These are phyloP conservation scores for Alternaria tenuissima DNA, from an alignment of 2,329 filamentous ascomycete species.

Conservation along the genomic window DNA sequence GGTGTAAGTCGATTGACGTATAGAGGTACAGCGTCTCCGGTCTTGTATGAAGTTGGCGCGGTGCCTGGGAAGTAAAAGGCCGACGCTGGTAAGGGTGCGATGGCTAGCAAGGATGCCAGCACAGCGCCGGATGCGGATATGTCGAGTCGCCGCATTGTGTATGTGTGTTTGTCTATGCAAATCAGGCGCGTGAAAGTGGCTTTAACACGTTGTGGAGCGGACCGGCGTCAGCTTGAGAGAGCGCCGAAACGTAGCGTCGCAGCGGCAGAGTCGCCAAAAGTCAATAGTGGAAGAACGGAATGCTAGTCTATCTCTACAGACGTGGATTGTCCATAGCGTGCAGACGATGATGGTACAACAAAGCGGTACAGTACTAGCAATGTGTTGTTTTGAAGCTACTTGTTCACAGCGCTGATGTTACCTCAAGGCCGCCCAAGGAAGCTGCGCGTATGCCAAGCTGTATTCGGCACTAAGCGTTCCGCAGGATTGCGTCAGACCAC, in stretches of 20 bases:
- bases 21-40: constrained; percentile 80
- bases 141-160: constrained; percentile 42
- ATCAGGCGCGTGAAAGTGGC: constrained; percentile 8
- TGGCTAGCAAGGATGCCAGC: constrained; percentile 49
- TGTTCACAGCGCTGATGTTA: constrained; percentile 34
- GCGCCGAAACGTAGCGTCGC: constrained; percentile 22
- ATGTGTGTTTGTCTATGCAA: constrained; percentile 6
- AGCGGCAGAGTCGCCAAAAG: constrained; percentile 11
- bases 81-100: constrained; percentile 50
- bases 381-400: constrained; percentile 36
- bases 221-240: constrained; percentile 22
- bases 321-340: constrained; percentile 6
- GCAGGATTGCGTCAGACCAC: constrained; percentile 7
- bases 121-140: constrained; percentile 36
- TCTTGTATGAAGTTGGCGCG: constrained; percentile 89
- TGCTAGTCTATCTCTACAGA: not conserved
- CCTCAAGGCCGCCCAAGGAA: constrained; percentile 18
- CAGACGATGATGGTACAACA: not conserved
- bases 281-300: not conserved
- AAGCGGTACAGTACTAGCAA: constrained; percentile 21
- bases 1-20: constrained; percentile 94
- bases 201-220: constrained; percentile 13
- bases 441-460: constrained; percentile 34
- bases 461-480: constrained; percentile 13
- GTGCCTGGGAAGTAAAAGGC: constrained; percentile 98